Percentiles rank a stretch among this genome's conserved stretches.
Conservation (phyloP, 2,329 filamentous ascomycete species). For the Alternaria sp. region DNA sequence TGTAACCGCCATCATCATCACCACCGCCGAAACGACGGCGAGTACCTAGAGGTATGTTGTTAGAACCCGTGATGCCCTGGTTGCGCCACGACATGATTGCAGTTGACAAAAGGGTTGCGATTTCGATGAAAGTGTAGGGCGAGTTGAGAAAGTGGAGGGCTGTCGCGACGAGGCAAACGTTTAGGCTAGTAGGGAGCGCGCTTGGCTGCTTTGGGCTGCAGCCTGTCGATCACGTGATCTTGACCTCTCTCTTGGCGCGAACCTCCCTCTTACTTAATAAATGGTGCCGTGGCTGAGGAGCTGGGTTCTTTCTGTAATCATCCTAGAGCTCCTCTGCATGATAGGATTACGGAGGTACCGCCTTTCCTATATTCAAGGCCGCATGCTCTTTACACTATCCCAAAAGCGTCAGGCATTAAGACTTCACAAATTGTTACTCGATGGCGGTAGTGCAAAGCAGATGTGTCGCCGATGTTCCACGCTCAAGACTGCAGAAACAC, state of each 20-base stretch:
- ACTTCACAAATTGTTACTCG: background rate
- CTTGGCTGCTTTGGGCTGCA: slow-evolving; percentile 11
- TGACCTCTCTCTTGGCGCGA: background rate
- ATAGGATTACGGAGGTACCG: too few species aligned
- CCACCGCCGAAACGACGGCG: slow-evolving; percentile 80
- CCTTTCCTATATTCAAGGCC: background rate
- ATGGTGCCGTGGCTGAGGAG: background rate
- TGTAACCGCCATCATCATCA: slow-evolving; percentile 60
- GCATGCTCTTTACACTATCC: background rate
- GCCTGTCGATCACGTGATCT: background rate
- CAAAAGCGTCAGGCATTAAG: background rate
- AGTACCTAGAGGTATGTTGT: slow-evolving; percentile 94
- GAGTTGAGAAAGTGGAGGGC: slow-evolving; percentile 20
- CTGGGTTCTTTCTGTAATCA: background rate
- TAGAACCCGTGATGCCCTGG: slow-evolving; percentile 92
- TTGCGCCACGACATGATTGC: slow-evolving; percentile 69
- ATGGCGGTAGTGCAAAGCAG: background rate
- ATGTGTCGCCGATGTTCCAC: background rate
- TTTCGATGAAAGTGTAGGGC: slow-evolving; percentile 5
- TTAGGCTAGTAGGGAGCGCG: slow-evolving; percentile 12
- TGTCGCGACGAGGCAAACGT: slow-evolving; percentile 16
- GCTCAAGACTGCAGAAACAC: too few species aligned
- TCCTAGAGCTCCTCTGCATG: background rate
- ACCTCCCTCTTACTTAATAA: background rate
- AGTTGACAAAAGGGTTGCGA: slow-evolving; percentile 20